Evolutionary conservation across 1,284 basidiomycete species (phyloP), one percentile per base, ranked within the genome.

Genomic region (Blastosporella zonata): DNA sequence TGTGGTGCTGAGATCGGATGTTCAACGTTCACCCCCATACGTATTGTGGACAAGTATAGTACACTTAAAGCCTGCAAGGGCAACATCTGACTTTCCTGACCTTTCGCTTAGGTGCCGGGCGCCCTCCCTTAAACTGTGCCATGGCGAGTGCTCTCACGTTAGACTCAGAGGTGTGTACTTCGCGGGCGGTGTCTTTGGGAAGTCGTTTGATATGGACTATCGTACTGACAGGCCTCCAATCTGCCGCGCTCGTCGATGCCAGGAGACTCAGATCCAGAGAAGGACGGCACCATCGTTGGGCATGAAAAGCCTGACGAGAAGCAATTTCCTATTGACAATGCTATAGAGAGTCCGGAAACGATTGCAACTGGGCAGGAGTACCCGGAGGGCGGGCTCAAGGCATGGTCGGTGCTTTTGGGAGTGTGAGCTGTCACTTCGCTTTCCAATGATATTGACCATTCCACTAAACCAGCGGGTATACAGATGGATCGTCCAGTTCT

Each of bases 401-500:
- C 65, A 2, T 72, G 70, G 69, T 52, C 57, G 22, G 65, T 67
- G 2, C 59, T 71, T 22, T 22, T 63, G 6, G 70, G 70, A 38
- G 68, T 66, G 70, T 72, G 50, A 57, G 66, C 22, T 27, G 12
- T 22, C 25, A 27, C 20, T 1, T 18, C 13, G 13, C 6, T 4
- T 6, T 37, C 10, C 21, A 20, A 37, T 3, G 9, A 7, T 22
- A 15, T 9, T 12, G 2, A 20, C 5, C n/a, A 12, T n/a, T n/a
- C 5, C 18, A 23, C 27, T 31, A 12, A 31, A 31, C 25, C 10
- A n/a, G 20, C 20, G n/a, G n/a, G 3, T 13, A n/a, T 23, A 12
- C 38, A 71, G 69, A 18, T 68, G 66, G 58, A 55, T 71, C 7
- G 42, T 58, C 10, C 70, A 72, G 46, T 67, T 70, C 46, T 62